Conservation (phyloP, 2,329 filamentous ascomycete species). For the Venturia carpophila region DNA sequence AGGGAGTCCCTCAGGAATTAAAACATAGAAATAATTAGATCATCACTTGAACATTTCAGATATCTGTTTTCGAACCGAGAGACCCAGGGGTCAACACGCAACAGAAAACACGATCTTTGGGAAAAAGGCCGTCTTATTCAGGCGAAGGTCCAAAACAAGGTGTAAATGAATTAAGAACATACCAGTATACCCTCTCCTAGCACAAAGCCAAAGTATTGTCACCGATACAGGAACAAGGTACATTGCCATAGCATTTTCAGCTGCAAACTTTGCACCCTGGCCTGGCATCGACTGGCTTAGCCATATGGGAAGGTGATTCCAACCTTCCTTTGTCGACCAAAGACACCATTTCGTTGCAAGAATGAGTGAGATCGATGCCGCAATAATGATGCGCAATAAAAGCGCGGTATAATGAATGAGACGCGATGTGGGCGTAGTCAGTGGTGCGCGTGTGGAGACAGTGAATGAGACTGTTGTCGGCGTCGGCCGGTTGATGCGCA, state of each 20-base stretch:
- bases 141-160: neutral
- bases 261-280: conserved; percentile 3
- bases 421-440: conserved; percentile 39
- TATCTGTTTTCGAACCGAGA: neutral
- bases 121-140: neutral
- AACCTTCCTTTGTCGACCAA: neutral
- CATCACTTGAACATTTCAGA: conserved; percentile 10
- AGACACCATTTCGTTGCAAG: conserved; percentile 25
- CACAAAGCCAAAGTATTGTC: conserved; percentile 7
- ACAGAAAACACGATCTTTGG: neutral
- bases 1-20: conserved; percentile 8
- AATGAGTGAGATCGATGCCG: conserved; percentile 17
- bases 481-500: conserved; percentile 36
- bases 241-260: conserved; percentile 1
- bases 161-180: neutral
- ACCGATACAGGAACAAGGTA: conserved; percentile 14
- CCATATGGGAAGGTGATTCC: conserved; percentile 13
- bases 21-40: conserved; percentile 14
- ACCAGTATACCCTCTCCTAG: conserved; percentile 19
- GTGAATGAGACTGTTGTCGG: conserved; percentile 89
- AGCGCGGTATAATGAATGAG: conserved; percentile 22
- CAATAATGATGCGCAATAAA: conserved; percentile 15
- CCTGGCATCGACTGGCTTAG: conserved; percentile 8
- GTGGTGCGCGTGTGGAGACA: conserved; percentile 66
- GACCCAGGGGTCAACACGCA: neutral